Evolutionary conservation across 768 basidiomycete species (phyloP), one percentile per base, ranked within the genome.

Genomic region (Pulveroboletus sp.): DNA sequence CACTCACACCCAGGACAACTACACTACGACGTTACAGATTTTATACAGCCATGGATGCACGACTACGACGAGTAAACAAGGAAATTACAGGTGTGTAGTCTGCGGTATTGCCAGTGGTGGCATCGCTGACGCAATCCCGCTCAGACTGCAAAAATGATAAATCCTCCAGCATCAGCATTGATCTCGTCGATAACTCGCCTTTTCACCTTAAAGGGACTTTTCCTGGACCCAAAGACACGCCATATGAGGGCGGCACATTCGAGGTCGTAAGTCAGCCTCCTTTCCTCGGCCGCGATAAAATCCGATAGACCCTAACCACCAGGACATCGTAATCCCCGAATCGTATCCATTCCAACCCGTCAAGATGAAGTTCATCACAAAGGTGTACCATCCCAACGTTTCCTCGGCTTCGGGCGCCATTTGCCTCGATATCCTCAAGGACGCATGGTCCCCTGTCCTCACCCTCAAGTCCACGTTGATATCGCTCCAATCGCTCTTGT

Each of bases 311-410:
- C 35, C 44, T 19, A 41, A 29, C 23, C 19, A 23, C 20, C 60
- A 92, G 90, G 94, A 97, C 63, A 97, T 97, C 56, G 76, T 86
- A 17, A 91, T 97, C 58, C 94, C 94, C 8, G 90, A 93, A 37
- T 82, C 90, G 41, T 92, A 92, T 64, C 90, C 89, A 16, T 91
- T 93, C 67, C 88, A 93, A 64, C 93, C 95, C 0, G 87, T 94
- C 45, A 97, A 97, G 78, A 97, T 97, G 92, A 94, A 94, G 67
- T 97, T 98, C 71, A 84, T 95, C 52, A 98, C 94, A 32, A 93
- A 93, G 68, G 87, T 95, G 24, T 97, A 93, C 65, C 93, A 98
- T 66, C 94, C 94, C 4, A 98, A 98, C 62, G 78, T 98, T 34
- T 95, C 93, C 17, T 94, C 91, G 20, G 89, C 87, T 29, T 92